A percentile compares a stretch with the other conserved stretches of the same genome.
These are phyloP conservation scores for Penicillium sp. DNA, from an alignment of 2,329 filamentous ascomycete genomes.

Conservation along the genomic window DNA sequence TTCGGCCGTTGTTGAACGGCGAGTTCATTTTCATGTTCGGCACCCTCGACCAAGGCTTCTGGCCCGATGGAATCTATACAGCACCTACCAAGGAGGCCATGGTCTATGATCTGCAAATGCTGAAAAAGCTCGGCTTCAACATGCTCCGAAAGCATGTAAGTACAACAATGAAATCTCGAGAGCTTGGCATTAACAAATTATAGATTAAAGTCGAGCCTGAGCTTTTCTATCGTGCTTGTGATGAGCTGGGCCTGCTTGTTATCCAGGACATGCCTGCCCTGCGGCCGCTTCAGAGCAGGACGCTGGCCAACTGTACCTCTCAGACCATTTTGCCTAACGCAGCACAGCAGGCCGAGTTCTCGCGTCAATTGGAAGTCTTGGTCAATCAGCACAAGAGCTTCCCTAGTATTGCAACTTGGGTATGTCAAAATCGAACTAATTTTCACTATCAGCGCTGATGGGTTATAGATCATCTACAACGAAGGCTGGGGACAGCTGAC, in stretches of 20 bases:
- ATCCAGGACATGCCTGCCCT: conserved; percentile 73
- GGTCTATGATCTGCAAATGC: conserved; percentile 62
- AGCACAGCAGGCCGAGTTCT: conserved; percentile 63
- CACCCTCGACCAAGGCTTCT: conserved; percentile 69
- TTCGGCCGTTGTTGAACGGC: conserved; percentile 66
- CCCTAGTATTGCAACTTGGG: conserved; percentile 66
- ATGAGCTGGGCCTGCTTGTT: conserved; percentile 64
- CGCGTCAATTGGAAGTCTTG: conserved; percentile 62
- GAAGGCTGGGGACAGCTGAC: conserved; percentile 68
- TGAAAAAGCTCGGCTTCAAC: conserved; percentile 69
- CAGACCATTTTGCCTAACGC: conserved; percentile 36
- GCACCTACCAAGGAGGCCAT: conserved; percentile 68
- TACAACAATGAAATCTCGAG: neutral
- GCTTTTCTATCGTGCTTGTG: conserved; percentile 67
- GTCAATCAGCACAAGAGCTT: conserved; percentile 65
- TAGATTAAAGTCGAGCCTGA: conserved; percentile 68
- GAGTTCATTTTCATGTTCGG: conserved; percentile 68
- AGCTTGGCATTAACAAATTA: neutral
- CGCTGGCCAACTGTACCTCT: conserved; percentile 13
- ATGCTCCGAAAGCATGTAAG: conserved; percentile 69
- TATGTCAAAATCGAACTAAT: conserved; percentile 27
- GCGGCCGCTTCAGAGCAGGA: conserved; percentile 39
- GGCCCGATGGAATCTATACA: conserved; percentile 68
- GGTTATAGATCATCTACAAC: conserved; percentile 65
- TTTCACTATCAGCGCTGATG: neutral